Conservation (phyloP, 2,329 filamentous ascomycete genomes). For the Pseudogymnoascus verrucosus region DNA sequence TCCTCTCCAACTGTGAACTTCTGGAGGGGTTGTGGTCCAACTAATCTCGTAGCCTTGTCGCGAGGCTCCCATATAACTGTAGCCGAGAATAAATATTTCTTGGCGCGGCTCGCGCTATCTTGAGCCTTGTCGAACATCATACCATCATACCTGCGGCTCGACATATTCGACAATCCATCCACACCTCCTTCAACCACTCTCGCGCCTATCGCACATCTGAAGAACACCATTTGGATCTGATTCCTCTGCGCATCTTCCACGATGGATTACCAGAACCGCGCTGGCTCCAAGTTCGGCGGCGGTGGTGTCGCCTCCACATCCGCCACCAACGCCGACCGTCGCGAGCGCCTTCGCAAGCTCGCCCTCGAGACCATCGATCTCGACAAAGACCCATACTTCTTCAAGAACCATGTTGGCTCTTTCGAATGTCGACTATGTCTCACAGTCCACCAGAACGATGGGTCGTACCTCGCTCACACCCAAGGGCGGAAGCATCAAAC, state of each 20-base stretch:
- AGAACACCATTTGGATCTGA: not conserved
- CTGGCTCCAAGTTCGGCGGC: conserved; percentile 95
- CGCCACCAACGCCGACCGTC: conserved; percentile 91
- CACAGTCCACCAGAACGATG: conserved; percentile 97
- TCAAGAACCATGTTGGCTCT: conserved; percentile 97
- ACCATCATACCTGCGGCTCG: not conserved
- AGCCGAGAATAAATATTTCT: conserved; percentile 8
- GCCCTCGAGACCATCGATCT: conserved; percentile 98
- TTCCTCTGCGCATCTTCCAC: not conserved
- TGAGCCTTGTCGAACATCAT: conserved; percentile 5
- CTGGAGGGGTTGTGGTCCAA: conserved; percentile 1
- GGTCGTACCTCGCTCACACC: conserved; percentile 95
- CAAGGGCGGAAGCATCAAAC: conserved; percentile 99
- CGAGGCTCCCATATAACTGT: not conserved
- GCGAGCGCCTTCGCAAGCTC: conserved; percentile 94
- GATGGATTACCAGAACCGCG: conserved; percentile 84
- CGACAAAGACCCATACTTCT: conserved; percentile 99
- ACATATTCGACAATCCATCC: not conserved
- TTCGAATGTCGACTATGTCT: conserved; percentile 97
- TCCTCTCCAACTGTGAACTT: not conserved
- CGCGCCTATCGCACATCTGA: not conserved
- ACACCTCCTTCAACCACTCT: not conserved
- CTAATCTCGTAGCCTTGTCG: conserved; percentile 6
- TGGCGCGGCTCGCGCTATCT: conserved; percentile 1
- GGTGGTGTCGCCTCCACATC: conserved; percentile 91